Base-by-base conservation (phyloP, 306 rosid species). In the Citrullus amarus region DNA sequence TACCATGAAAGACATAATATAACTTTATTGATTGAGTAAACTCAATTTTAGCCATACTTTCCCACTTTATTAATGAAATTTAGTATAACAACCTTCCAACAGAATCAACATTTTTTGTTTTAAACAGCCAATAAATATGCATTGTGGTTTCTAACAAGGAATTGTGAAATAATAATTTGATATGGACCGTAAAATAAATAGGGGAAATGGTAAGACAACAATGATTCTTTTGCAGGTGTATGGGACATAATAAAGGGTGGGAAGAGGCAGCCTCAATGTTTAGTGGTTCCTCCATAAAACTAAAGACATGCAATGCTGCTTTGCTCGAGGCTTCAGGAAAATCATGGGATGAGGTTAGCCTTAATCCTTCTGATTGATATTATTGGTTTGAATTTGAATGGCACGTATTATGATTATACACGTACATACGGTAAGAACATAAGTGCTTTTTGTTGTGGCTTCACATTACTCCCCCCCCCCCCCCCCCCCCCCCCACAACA, bases 191-290 rank as follows among this genome's bases (percentile, higher is more conserved):
- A 44, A 70, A 10, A 20, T 71, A 50, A 28, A 15, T 39, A 39
- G 34, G 58, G 32, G 17, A 71, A 46, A 70, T 71, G 41, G 58
- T 71, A 71, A 48, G 41, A 34, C 58, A 44, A 18, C 61, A 41
- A 28, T 28, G 12, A 12, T 34, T 32, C 15, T 55, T 32, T 55
- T 79, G 48, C 87, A 94, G 98, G 98, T 94, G 98, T 86, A 92
- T 94, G 97, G 98, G 98, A 81, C 98, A 95, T 84, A 95, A 95
- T 81, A 89, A 82, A 85, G 98, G 98, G 15, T 95, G 97, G 97
- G 98, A 95, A 81, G 97, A 95, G 86, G 98, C 98, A 11, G 97
- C 98, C 79, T 95, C 98, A 81, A 89, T 92, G 95, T 80, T 95
- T 78, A 83, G 92, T 28, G 97, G 98, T 51, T 89, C 92, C 81